Conservation (phyloP, 2,329 filamentous ascomycete genomes). For the Fusarium sarcochroum region DNA sequence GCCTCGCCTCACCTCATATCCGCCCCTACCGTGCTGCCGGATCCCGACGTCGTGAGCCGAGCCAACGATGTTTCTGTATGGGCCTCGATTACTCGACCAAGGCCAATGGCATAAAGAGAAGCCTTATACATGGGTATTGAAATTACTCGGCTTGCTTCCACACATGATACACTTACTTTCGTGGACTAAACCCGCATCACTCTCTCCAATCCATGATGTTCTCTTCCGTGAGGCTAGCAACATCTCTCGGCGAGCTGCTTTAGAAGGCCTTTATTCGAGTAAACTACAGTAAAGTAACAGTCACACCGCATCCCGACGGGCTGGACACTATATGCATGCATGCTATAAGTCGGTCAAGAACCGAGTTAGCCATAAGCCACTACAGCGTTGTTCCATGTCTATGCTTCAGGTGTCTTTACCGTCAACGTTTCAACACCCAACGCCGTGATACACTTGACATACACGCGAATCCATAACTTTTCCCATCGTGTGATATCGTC, state of each 20-base stretch:
- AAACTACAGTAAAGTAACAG: constrained; percentile 2
- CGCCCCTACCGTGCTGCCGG: constrained; percentile 21
- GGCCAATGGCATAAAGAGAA: neutral
- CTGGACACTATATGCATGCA: constrained; percentile 7
- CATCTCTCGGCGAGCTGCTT: constrained; percentile 18
- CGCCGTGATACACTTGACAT: neutral
- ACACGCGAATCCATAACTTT: neutral
- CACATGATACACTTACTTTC: neutral
- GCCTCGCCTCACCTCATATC: constrained; percentile 16
- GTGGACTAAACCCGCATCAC: neutral
- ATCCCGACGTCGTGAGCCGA: constrained; percentile 16
- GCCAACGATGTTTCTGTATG: constrained; percentile 1
- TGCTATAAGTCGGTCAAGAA: constrained; percentile 25
- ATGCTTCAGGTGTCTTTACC: neutral
- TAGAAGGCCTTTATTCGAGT: neutral
- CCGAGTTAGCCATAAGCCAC: neutral
- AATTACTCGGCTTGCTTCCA: neutral
- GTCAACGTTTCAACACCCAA: neutral
- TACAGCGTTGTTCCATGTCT: neutral
- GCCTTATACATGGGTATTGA: constrained; percentile 1
- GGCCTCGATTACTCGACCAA: constrained; percentile 11
- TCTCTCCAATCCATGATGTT: neutral
- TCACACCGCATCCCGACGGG: constrained; percentile 32
- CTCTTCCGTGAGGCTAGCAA: constrained; percentile 16
- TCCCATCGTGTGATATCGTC: constrained; percentile 13